Evolutionary conservation across 305 asterid genomes (phyloP).

Genomic region (Fraxinus baroniana): DNA sequence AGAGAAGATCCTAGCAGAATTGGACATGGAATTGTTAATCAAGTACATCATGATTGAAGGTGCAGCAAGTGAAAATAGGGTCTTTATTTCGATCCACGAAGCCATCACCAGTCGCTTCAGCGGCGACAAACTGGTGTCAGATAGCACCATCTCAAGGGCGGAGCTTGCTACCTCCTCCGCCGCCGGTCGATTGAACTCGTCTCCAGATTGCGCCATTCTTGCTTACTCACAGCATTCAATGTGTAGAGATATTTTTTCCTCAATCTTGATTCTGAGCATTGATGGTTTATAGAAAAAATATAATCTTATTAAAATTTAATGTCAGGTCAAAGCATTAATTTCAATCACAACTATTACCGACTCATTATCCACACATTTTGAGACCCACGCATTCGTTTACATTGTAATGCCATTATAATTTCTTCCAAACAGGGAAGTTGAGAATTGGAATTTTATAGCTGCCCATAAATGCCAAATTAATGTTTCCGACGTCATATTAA

Average conservation of each 20-base stretch:
- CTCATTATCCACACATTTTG: not conserved
- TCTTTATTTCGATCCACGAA: slow-evolving; percentile 60
- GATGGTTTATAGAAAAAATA: not conserved
- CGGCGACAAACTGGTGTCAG: slow-evolving; percentile 37
- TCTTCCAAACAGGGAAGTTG: not conserved
- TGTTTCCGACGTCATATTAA: not conserved
- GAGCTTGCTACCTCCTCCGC: slow-evolving; percentile 10
- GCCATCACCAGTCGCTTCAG: slow-evolving; percentile 37
- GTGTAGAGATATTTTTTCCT: not conserved
- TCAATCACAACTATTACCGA: not conserved
- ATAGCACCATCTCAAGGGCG: slow-evolving; percentile 56
- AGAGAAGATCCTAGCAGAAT: slow-evolving; percentile 66
- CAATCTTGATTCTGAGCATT: not conserved
- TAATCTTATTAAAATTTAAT: not conserved
- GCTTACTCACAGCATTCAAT: not conserved
- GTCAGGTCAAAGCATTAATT: not conserved
- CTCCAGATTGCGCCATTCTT: not conserved
- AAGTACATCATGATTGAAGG: slow-evolving; percentile 65
- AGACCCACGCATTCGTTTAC: not conserved
- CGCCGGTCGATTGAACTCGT: not conserved
- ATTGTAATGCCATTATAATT: too few relatives aligned
- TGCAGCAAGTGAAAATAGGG: slow-evolving; percentile 60
- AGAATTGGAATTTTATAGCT: not conserved
- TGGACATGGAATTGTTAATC: slow-evolving; percentile 65
- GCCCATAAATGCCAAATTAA: not conserved